Conservation (phyloP, 306 rosid species). For the Vigna mungo region DNA sequence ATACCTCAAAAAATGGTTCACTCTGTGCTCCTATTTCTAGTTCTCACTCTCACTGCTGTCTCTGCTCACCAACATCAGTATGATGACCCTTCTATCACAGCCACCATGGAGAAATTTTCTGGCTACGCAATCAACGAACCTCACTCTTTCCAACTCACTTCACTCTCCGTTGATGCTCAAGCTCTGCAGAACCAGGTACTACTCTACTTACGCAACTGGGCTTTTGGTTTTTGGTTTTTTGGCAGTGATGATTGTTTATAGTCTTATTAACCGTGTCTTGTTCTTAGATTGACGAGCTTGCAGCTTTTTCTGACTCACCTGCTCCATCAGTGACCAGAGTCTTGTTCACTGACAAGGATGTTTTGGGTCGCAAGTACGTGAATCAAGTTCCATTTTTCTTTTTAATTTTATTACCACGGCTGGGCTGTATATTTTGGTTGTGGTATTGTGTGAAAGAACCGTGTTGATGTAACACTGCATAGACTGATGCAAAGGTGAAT, state of each 20-base stretch:
- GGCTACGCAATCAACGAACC: constrained; percentile 79
- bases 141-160: constrained; percentile 48
- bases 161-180: constrained; percentile 68
- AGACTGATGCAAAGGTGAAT: neutral
- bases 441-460: constrained; percentile 21
- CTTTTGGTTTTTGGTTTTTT: neutral
- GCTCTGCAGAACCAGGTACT: constrained; percentile 79
- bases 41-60: constrained; percentile 46
- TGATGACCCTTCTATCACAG: constrained; percentile 62
- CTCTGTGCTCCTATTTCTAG: constrained; percentile 29
- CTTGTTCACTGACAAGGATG: constrained; percentile 85
- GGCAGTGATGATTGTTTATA: constrained; percentile 27
- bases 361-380: constrained; percentile 74
- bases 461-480: constrained; percentile 20
- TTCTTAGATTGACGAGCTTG: constrained; percentile 83
- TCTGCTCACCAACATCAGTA: constrained; percentile 47
- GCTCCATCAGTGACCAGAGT: constrained; percentile 94
- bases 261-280: constrained; percentile 13
- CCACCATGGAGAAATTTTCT: constrained; percentile 91
- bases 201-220: neutral
- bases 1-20: constrained; percentile 43
- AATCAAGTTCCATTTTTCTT: neutral
- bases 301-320: constrained; percentile 81
- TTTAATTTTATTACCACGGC: neutral
- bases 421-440: constrained; percentile 4